Conservation (phyloP, 1,284 basidiomycete species). For the Coniophora puteana region DNA sequence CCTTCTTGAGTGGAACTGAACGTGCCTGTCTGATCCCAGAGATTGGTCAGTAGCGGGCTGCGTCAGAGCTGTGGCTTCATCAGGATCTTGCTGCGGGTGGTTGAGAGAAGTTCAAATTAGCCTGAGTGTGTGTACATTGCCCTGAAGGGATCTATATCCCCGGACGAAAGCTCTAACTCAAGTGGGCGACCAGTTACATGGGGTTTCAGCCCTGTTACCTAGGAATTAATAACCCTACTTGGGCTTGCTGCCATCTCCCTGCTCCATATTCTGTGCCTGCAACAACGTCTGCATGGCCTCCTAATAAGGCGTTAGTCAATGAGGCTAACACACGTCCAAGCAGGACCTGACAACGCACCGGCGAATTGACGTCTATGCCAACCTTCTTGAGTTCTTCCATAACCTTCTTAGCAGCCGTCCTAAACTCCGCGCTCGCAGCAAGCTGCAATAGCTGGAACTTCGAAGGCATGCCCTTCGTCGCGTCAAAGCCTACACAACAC, state of each 20-base stretch:
- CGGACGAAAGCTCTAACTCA: too few relatives aligned
- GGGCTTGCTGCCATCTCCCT: slow-evolving; percentile 17
- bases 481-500: slow-evolving; percentile 44
- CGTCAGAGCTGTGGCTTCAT: too few relatives aligned
- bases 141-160: too few relatives aligned
- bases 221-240: slow-evolving; percentile 12
- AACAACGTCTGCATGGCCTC: slow-evolving; percentile 32
- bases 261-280: slow-evolving; percentile 22
- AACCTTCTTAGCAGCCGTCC: slow-evolving; percentile 42
- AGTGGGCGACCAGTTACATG: too few relatives aligned
- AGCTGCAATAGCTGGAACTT: slow-evolving; percentile 51
- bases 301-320: slow-evolving; percentile 15
- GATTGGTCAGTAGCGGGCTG: too few relatives aligned
- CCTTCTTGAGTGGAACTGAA: too few relatives aligned
- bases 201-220: neutral
- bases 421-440: slow-evolving; percentile 48
- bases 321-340: too few relatives aligned
- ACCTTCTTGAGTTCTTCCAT: slow-evolving; percentile 53
- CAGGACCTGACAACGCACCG: slow-evolving; percentile 29
- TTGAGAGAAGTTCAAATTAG: too few relatives aligned
- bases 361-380: slow-evolving; percentile 48
- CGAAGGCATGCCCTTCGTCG: slow-evolving; percentile 41
- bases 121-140: too few relatives aligned
- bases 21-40: too few relatives aligned
- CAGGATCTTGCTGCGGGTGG: too few relatives aligned